Base-by-base conservation (phyloP, 2,329 filamentous ascomycete species). In the Aspergillus proliferans region DNA sequence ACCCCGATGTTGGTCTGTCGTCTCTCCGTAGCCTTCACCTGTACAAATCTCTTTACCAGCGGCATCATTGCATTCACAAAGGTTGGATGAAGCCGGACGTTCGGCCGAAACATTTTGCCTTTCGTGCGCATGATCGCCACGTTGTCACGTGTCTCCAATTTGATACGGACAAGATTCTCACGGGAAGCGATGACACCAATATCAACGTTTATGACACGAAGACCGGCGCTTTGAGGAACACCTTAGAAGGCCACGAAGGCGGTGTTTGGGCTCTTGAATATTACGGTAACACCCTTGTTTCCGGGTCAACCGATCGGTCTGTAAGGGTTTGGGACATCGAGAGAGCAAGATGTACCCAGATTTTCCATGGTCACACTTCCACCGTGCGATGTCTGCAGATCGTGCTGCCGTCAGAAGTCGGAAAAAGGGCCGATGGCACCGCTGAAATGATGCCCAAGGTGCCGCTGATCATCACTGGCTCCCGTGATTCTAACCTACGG, bases 271-370 rank as follows among this genome's bases (percentile, higher is more conserved):
- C 93, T 26, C 73, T 98, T 47, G 91, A 97, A 67, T 98, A 97
- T 65, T 86, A 96, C 64, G 92, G 91, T 45, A 96, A 97, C 64
- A 89, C 88, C 14, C 75, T 98, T 18, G 93, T 98, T 2, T 98
- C 93, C 14, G 93, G 93, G 2, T 96, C 91, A 6, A 98, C 93
- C 0, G 93, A 98, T 70, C 81, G 93, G 43, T 95, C 93, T 9
- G 93, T 98, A n/a, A 84, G 93, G n/a, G 92, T 98, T 0, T 98
- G 93, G 93, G 92, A 98, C 65, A 96, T 98, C 55, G 89, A 95
- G 63, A 86, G 86, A 60, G 93, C 91, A 0, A 81, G 87, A 42
- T 96, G 92, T 68, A 92, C 91, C 9, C 93, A 98, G 65, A 86
- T 95, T 0, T 98, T 98, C 66, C 91, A 96, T 64, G 94, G 93